A percentile compares a stretch with the other conserved stretches of the same genome.
These are phyloP conservation scores for Fusarium falciforme DNA, from an alignment of 2,329 filamentous ascomycete genomes.

Conservation along the genomic window DNA sequence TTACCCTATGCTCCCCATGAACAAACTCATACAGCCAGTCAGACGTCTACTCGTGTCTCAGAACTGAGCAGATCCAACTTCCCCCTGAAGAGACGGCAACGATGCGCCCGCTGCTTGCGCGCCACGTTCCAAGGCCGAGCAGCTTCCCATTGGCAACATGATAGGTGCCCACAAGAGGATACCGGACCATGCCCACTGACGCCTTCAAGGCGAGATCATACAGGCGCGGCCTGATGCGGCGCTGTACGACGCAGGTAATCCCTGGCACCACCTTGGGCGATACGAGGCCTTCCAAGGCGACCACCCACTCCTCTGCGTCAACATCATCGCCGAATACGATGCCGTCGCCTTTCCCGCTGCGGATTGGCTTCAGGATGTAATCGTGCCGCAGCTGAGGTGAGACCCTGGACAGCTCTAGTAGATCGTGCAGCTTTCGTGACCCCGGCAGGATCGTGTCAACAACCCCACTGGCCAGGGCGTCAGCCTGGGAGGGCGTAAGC, in stretches of 20 bases:
- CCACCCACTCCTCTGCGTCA: constrained; percentile 43
- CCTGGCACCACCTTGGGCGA: constrained; percentile 10
- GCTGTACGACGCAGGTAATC: constrained; percentile 45
- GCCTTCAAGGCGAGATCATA: constrained; percentile 48
- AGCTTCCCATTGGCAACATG: constrained; percentile 45
- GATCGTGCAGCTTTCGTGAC: constrained; percentile 37
- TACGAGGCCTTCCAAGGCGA: constrained; percentile 33
- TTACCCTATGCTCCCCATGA: background rate
- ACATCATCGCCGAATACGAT: constrained; percentile 55
- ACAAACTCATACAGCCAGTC: background rate
- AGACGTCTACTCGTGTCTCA: constrained; percentile 13
- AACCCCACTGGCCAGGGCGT: constrained; percentile 42
- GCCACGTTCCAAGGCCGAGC: constrained; percentile 48
- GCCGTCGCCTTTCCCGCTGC: constrained; percentile 53
- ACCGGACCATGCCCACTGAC: constrained; percentile 37
- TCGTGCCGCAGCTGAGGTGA: constrained; percentile 33
- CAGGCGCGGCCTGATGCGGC: constrained; percentile 44
- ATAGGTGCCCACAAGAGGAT: constrained; percentile 50
- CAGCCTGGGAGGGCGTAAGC: constrained; percentile 44
- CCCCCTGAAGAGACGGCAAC: constrained; percentile 49
- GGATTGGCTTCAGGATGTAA: constrained; percentile 53
- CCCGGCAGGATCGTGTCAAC: constrained; percentile 50
- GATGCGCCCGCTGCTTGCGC: constrained; percentile 46
- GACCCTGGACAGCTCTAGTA: constrained; percentile 27
- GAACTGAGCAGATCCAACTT: constrained; percentile 50